A percentile compares a stretch with the other conserved stretches of the same genome.
These are phyloP conservation scores for Chrysoporthe deuterocubensis DNA, from an alignment of 2,329 filamentous ascomycete species.

Conservation along the genomic window DNA sequence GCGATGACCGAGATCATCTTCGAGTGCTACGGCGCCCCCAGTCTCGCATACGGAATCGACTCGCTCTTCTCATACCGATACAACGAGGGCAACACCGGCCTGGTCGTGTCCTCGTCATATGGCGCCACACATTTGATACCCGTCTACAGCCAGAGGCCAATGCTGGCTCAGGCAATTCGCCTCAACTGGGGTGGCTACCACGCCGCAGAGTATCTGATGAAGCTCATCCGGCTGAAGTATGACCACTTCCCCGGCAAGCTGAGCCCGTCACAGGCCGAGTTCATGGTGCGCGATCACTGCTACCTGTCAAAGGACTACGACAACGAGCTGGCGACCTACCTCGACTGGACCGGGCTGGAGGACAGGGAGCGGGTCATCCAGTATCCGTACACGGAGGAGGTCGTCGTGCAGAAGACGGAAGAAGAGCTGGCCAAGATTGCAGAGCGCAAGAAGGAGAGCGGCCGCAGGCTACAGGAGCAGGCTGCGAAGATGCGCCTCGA, in stretches of 20 bases:
- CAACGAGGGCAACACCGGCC: conserved; percentile 84
- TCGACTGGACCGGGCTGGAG: conserved; percentile 92
- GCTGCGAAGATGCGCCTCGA: conserved; percentile 97
- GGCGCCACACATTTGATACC: conserved; percentile 95
- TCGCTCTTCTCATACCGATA: conserved; percentile 94
- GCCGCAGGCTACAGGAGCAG: conserved; percentile 88
- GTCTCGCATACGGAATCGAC: conserved; percentile 91
- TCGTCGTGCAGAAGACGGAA: conserved; percentile 88
- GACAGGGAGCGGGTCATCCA: conserved; percentile 89
- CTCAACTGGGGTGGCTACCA: conserved; percentile 96
- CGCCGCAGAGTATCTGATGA: conserved; percentile 86
- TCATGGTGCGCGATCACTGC: conserved; percentile 85
- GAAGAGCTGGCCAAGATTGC: conserved; percentile 90
- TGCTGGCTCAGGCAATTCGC: conserved; percentile 83
- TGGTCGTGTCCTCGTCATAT: conserved; percentile 90
- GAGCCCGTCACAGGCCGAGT: conserved; percentile 83
- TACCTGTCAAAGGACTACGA: conserved; percentile 88
- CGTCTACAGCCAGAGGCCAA: conserved; percentile 82
- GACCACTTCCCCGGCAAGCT: conserved; percentile 86
- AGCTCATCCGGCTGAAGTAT: conserved; percentile 89
- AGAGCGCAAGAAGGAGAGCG: conserved; percentile 94
- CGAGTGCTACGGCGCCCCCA: conserved; percentile 91
- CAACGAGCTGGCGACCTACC: conserved; percentile 71
- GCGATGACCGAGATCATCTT: conserved; percentile 98
- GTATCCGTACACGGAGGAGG: conserved; percentile 90